Base-by-base conservation (phyloP, 768 basidiomycete species). In the Mycena belliarum region DNA sequence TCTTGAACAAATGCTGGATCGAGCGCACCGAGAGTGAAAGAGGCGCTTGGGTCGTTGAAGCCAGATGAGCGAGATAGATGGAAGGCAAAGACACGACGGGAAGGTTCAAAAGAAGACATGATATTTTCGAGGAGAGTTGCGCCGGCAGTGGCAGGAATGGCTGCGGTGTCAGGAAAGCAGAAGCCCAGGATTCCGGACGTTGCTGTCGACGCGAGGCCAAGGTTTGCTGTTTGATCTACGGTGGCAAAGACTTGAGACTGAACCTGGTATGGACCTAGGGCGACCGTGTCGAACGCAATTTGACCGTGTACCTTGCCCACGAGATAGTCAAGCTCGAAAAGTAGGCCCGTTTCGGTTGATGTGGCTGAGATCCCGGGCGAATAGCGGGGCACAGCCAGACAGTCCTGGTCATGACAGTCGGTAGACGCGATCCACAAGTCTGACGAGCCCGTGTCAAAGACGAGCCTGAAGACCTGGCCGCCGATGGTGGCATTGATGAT, bases 101-200 rank as follows among this genome's bases (percentile, higher is more conserved):
- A 55, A 38, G 79, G 79, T 43, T 69, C 63, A 49, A 82, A 64
- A 48, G 71, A 66, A 16, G 76, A 66, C 46, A 84, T 73, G 24
- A 85, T 62, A 60, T 82, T 86, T 49, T 78, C 72, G 4, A 82
- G 72, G 14, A 83, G 46, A 7, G 80, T 77, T 2, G 64, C 69
- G 29, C 85, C 83, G n/a, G 68, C 57, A 0, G 73, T 76, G 32
- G 72, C 59, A 26, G 71, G 64, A 18, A 85, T 83, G n/a, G 80
- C 70, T 4, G 82, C 81, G 28, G 72, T 69, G 26, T 74, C 68
- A 15, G 81, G 70, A 63, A 86, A 84, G 0, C 78, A 72, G 26
- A 86, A 76, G 6, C 85, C 85, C 15, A 83, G 65, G 25, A 85
- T 80, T 5, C 83, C 84, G 20, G 82, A 84, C 57, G 80, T 80